These are phyloP conservation scores for Brasilioporus rufonigricans DNA, from an alignment of 768 basidiomycete species.

Conservation along the genomic window DNA sequence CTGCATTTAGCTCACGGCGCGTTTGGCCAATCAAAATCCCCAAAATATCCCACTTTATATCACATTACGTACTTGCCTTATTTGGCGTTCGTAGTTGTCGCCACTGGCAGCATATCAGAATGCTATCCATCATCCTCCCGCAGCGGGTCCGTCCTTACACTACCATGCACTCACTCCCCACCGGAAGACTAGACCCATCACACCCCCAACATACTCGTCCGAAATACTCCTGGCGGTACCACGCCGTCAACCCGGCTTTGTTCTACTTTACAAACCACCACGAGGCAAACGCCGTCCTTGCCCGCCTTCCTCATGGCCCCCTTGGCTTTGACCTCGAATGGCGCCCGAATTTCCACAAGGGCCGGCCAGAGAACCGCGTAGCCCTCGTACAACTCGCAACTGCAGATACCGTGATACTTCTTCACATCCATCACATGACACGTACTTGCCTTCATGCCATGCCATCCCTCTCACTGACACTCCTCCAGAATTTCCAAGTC, in stretches of 20 bases:
- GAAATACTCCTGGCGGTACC: conserved; percentile 22
- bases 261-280: conserved; percentile 35
- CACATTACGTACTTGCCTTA: conserved; percentile 1
- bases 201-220: neutral
- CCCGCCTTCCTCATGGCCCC: conserved; percentile 23
- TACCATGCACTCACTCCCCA: conserved; percentile 4
- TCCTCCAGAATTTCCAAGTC: conserved; percentile 49
- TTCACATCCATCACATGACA: conserved; percentile 65
- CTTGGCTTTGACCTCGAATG: conserved; percentile 81
- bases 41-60: conserved; percentile 2
- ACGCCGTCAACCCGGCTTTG: conserved; percentile 18
- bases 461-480: conserved; percentile 4
- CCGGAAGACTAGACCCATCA: neutral
- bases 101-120: too few relatives aligned
- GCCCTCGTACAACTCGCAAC: conserved; percentile 74
- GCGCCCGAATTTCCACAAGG: conserved; percentile 60
- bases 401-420: conserved; percentile 50
- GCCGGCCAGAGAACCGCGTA: conserved; percentile 59
- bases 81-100: conserved; percentile 14
- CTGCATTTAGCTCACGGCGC: conserved; percentile 6
- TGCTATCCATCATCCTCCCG: neutral
- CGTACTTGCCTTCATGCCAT: conserved; percentile 22
- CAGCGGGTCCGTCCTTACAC: conserved; percentile 5
- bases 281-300: conserved; percentile 22
- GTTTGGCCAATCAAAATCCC: conserved; percentile 23